These are phyloP conservation scores for Davidsoniella eucalypti DNA, from an alignment of 2,329 filamentous ascomycete species.

Conservation along the genomic window DNA sequence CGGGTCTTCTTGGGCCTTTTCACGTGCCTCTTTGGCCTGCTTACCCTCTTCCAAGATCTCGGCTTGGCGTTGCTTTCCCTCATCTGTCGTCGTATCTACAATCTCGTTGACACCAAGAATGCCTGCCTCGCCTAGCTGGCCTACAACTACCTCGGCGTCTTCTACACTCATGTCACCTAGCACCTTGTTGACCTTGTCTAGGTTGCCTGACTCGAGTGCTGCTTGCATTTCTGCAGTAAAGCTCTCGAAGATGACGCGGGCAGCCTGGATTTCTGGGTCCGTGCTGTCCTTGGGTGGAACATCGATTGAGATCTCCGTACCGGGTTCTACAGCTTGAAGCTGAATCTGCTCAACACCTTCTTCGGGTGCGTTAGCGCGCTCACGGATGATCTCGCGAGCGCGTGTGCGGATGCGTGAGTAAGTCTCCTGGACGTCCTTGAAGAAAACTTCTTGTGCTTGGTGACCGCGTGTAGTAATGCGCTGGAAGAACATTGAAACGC, in stretches of 20 bases:
- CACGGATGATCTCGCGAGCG: slow-evolving; percentile 49
- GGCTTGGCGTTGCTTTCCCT: slow-evolving; percentile 62
- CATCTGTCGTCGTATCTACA: slow-evolving; percentile 84
- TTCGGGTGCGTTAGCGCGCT: slow-evolving; percentile 33
- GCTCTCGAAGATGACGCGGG: slow-evolving; percentile 61
- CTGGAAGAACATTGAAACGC: slow-evolving; percentile 88
- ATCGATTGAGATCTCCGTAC: slow-evolving; percentile 76
- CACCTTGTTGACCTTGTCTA: slow-evolving; percentile 46
- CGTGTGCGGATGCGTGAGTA: slow-evolving; percentile 68
- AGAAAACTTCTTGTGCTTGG: slow-evolving; percentile 79
- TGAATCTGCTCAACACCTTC: slow-evolving; percentile 86
- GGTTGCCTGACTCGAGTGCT: slow-evolving; percentile 71
- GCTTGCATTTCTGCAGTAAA: slow-evolving; percentile 69
- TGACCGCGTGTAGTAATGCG: slow-evolving; percentile 80
- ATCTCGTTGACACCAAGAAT: slow-evolving; percentile 84
- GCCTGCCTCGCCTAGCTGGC: slow-evolving; percentile 63
- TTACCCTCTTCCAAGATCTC: slow-evolving; percentile 46
- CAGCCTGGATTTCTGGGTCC: slow-evolving; percentile 45
- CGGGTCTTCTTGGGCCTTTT: not conserved
- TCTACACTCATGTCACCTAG: slow-evolving; percentile 77
- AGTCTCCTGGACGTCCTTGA: slow-evolving; percentile 80
- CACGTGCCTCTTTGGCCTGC: slow-evolving; percentile 10
- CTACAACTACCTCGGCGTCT: slow-evolving; percentile 73
- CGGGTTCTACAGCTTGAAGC: slow-evolving; percentile 85
- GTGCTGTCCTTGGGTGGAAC: slow-evolving; percentile 56